These are phyloP conservation scores for Trichoderma lentiforme DNA, from an alignment of 2,329 filamentous ascomycete species.

Conservation along the genomic window DNA sequence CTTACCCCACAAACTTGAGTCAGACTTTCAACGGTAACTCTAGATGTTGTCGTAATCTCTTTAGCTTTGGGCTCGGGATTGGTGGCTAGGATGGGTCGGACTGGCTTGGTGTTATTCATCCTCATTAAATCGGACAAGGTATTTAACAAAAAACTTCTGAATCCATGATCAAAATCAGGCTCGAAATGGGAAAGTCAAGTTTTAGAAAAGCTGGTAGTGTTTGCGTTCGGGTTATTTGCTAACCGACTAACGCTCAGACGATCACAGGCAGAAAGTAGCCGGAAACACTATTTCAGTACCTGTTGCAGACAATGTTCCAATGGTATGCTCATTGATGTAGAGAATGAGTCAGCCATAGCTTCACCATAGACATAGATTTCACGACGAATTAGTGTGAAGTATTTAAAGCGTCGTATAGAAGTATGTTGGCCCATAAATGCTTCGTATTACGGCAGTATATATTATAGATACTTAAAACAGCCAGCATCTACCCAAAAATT, in stretches of 20 bases:
- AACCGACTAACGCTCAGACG: too few relatives aligned
- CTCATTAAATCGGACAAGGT: too few relatives aligned
- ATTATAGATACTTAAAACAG: neutral
- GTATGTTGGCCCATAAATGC: neutral
- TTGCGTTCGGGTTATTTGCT: too few relatives aligned
- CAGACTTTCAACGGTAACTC: neutral
- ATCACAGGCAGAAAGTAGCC: neutral
- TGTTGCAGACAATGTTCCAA: neutral
- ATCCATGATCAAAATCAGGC: too few relatives aligned
- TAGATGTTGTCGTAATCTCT: neutral
- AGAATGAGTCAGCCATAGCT: neutral
- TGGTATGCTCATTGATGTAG: neutral
- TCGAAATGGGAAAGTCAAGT: too few relatives aligned
- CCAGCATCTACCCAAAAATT: neutral
- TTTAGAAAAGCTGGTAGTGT: too few relatives aligned
- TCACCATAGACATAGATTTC: neutral
- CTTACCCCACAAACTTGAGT: neutral
- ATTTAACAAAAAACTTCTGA: too few relatives aligned
- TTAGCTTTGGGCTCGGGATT: neutral
- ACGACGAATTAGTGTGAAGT: neutral
- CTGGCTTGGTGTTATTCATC: neutral
- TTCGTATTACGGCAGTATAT: neutral
- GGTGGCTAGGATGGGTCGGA: neutral
- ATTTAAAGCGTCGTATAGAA: neutral
- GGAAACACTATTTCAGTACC: neutral